Base-by-base conservation (phyloP, 2,329 filamentous ascomycete genomes). In the Diaporthe capsici region DNA sequence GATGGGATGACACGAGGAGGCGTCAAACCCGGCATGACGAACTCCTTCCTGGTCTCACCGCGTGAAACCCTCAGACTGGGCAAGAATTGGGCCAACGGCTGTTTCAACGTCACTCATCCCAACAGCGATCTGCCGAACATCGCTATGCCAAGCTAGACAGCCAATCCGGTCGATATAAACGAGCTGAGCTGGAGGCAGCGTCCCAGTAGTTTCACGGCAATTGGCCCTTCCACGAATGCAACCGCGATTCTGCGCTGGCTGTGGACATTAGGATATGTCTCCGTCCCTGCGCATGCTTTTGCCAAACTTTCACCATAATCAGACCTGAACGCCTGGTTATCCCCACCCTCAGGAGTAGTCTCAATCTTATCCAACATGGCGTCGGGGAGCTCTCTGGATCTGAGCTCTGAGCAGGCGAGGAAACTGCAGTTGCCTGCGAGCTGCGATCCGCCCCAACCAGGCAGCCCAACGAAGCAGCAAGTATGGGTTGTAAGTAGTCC, bases 401-500 rank as follows among this genome's bases (percentile, higher is more conserved):
- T 67, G n/a, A 75, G 70, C 22, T 81, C 79, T 28, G 78, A 77
- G 15, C 84, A 82, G 81, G 82, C 81, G 58, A 89, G 85, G 79
- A 72, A 75, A 57, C 85, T 92, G 44, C 87, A 92, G 79, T 90
- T 98, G 4, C 96, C 96, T 1, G 87, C 93, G 47, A 97, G 94
- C 79, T 98, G 95, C 83, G 94, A 98, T 80, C 96, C 96, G 37
- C 95, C 96, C 0, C 90, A 91, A 25, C 89, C 92, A 15, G 89
- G 90, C 63, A 92, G 93, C 75, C 92, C 93, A 15, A 88, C 91
- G 2, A 93, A 92, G 82, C 94, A 93, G 82, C 90, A 95, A 77
- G 93, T 96, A 86, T 98, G 96, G 96, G 92, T 98, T 82, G 95
- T 97, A 88, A 82, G 92, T 87, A 42, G 65, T 28, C 55, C 51